Base-by-base conservation (phyloP, 257 asterid genomes). In the Salvia miltiorrhiza region DNA sequence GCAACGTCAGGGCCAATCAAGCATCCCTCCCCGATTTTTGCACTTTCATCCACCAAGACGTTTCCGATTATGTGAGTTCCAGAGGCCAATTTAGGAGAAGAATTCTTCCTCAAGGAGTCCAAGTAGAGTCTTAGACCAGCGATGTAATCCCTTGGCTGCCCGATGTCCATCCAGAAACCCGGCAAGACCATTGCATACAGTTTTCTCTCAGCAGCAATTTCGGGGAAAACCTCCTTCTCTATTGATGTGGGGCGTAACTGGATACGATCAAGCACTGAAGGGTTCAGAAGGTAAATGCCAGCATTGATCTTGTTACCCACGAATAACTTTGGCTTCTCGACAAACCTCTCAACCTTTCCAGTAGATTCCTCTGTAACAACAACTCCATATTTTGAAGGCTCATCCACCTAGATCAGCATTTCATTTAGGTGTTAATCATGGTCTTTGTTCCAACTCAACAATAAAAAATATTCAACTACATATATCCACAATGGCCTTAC, bases 241-340 rank as follows among this genome's bases (percentile, higher is more conserved):
- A 93, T 88, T n/a, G 98, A 93, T 48, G 97, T 93, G 62, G 98
- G 98, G 65, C 85, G 93, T 61, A 93, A 69, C 59, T 90, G 81
- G 21, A 93, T 93, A 54, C 83, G 95, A 72, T 90, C 96, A 32
- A 93, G 88, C 63, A 93, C 95, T 9, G 96, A 84, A 53, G 96
- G 96, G 75, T 80, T 93, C 62, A 93, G 80, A 61, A 90, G 85
- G 87, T 93, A 93, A 63, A 93, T 90, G 30, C 97, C 97, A 48
- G 98, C 98, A 78, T 90, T 93, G 80, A 93, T 90, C 81, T 93
- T 93, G 89, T 93, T 93, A 14, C 96, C 97, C 47, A 93, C 98
- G 10, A 84, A 93, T 37, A 87, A 14, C 85, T 93, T 90, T 63
- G 98, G 98, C 85, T 93, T 93, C 88, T 93, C 97, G 10, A 93